Base-by-base conservation (phyloP, 306 rosid genomes). In the Biancaea sappan region DNA sequence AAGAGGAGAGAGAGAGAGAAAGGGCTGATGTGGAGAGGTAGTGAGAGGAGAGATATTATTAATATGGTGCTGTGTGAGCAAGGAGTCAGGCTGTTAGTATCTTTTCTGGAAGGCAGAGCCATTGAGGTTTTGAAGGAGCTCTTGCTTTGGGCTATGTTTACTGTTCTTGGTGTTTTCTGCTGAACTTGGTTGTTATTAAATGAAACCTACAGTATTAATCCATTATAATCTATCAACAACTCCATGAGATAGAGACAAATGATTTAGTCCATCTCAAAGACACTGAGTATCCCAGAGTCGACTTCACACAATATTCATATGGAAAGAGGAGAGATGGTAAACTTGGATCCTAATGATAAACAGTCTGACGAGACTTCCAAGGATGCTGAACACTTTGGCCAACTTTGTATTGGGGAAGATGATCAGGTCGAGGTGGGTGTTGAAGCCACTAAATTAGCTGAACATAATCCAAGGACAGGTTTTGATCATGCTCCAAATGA, bases 261-360 rank as follows among this genome's bases (percentile, higher is more conserved):
- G 75, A 79, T 19, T 59, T 74, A 0, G 73, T 53, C 69, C 48
- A 78, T 84, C 37, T 69, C 72, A 21, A 76, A 34, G 77, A 44
- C 66, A 74, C 72, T 8, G 67, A 79, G 73, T n/a, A n/a, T n/a
- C 48, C 69, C 54, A 58, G 77, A 77, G 74, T 81, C 77, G 29
- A 62, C 73, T 66, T 78, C 78, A 4, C 68, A 60, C 5, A 11
- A 10, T 74, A 50, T 19, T 67, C 71, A 65, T 63, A 44, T 74
- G 58, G 83, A 80, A 32, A 37, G 31, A 65, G 80, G 71, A 52
- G 77, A 71, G 64, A 58, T 76, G 58, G 46, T 32, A 53, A 75
- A 56, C 19, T 40, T 37, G 29, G 69, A 73, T 77, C 54, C 51
- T 43, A 65, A 58, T 58, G 79, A 65, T 77, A 67, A 66, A 66